phyloP scores from a whole-genome alignment of 345 rosid genomes.

The Schrenkiella parvula region DNA sequence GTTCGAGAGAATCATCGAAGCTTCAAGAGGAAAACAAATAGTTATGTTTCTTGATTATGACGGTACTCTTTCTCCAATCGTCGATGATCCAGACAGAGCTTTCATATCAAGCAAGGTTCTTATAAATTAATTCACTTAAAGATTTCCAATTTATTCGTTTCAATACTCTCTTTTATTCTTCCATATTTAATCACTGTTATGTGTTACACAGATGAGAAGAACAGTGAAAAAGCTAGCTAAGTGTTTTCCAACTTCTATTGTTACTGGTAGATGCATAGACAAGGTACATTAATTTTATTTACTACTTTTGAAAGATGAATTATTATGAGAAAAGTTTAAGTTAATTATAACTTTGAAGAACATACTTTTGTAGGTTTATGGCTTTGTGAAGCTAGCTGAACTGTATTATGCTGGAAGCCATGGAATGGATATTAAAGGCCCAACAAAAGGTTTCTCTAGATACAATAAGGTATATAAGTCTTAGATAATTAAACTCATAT shows the following conservation, averaged over 20 bases:
- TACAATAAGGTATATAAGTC: slow-evolving; percentile 42
- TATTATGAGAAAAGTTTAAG: not conserved
- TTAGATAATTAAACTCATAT: not conserved
- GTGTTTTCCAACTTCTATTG: slow-evolving; percentile 86
- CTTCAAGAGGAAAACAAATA: slow-evolving; percentile 78
- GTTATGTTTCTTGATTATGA: slow-evolving; percentile 96
- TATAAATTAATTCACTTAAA: not conserved
- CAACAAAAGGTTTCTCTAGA: slow-evolving; percentile 50
- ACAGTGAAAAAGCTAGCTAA: slow-evolving; percentile 61
- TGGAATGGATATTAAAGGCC: slow-evolving; percentile 99
- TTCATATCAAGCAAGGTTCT: slow-evolving; percentile 80
- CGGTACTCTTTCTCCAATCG: slow-evolving; percentile 96
- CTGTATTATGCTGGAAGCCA: slow-evolving; percentile 98
- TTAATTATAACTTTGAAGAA: not conserved
- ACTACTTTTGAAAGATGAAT: not conserved
- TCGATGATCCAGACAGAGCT: slow-evolving; percentile 86
- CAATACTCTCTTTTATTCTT: not conserved
- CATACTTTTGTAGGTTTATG: slow-evolving; percentile 50
- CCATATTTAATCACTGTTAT: not conserved
- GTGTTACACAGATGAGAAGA: slow-evolving; percentile 64
- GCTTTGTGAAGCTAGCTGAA: slow-evolving; percentile 76
- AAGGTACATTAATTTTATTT: slow-evolving; percentile 52
- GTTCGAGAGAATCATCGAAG: slow-evolving; percentile 64
- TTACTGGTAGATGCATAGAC: slow-evolving; percentile 91
- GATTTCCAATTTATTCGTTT: not conserved